Base-by-base conservation (phyloP, 2,329 filamentous ascomycete species). In the Penicillium sp. region DNA sequence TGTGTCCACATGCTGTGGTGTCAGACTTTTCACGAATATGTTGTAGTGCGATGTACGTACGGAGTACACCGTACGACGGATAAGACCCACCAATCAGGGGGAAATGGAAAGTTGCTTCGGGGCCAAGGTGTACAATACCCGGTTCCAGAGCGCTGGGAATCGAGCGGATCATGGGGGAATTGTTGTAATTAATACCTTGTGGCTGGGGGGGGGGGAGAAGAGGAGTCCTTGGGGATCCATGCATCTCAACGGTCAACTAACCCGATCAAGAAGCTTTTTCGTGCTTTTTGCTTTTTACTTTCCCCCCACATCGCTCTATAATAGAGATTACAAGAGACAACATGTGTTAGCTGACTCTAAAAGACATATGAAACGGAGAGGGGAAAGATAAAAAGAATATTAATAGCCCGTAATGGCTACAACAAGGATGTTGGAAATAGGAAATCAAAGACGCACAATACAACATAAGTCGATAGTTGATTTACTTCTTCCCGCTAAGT, bases 161-260 rank as follows among this genome's bases (percentile, higher is more conserved):
- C n/a, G 23, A 40, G 23, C 39, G 43, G 23, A 11, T 44, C n/a
- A 39, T 27, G 13, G 29, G 7, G 29, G 13, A 35, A 19, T 7
- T 19, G 42, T 36, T 49, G 23, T 23, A 5, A 23, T 23, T 23
- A 23, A 23, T 23, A 23, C 5, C 3, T 23, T 14, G 41, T 53
- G 30, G 32, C 45, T 47, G 53, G 47, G 16, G 38, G 11, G 11
- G 23, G 26, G 29, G 30, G 26, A 46, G 19, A 47, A 23, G 36
- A 6, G 23, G 32, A 13, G 32, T 34, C 32, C 23, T 23, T 23
- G 23, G 23, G 23, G 23, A 23, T 23, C 23, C 23, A 46, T 44
- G 50, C 47, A 35, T 51, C 49, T 35, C 30, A 59, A 61, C 58
- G 59, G 58, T 49, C 56, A 47, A 55, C 55, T 57, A 61, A 52